Percentiles rank a stretch among this genome's conserved stretches.
phyloP scores from a whole-genome alignment of 1,139 yeast genomes.

The Taphrina flavorubra region DNA sequence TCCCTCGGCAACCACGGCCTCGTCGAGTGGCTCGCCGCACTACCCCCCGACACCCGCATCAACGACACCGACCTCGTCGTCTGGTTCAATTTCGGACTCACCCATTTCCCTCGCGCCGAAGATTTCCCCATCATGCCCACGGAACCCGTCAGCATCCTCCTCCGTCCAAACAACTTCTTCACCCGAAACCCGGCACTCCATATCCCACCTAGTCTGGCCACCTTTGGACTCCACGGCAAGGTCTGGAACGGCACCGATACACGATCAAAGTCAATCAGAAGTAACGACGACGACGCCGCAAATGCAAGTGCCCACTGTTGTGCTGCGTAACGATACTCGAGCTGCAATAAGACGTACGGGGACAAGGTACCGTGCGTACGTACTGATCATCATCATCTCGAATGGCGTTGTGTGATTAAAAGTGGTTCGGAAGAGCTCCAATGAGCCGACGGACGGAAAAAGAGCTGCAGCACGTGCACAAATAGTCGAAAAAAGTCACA shows the following conservation, averaged over 20 bases:
- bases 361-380: too few relatives aligned
- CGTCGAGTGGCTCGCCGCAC: conserved; percentile 73
- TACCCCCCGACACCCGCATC: conserved; percentile 55
- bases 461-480: too few relatives aligned
- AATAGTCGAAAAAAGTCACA: too few relatives aligned
- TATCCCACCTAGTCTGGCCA: conserved; percentile 59
- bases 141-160: conserved; percentile 72
- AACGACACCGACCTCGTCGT: conserved; percentile 73
- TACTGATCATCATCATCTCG: too few relatives aligned
- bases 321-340: too few relatives aligned
- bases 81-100: conserved; percentile 82
- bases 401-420: too few relatives aligned
- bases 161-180: conserved; percentile 81
- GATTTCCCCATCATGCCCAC: conserved; percentile 82
- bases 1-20: conserved; percentile 68
- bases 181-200: conserved; percentile 77
- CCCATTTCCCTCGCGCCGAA: conserved; percentile 87
- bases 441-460: too few relatives aligned
- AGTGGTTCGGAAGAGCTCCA: too few relatives aligned
- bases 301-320: too few relatives aligned
- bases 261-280: neutral
- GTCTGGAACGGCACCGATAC: conserved; percentile 27
- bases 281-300: neutral
- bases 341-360: too few relatives aligned
- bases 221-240: conserved; percentile 24